Conservation (phyloP, 2,329 filamentous ascomycete genomes). For the Penicillium sp. region DNA sequence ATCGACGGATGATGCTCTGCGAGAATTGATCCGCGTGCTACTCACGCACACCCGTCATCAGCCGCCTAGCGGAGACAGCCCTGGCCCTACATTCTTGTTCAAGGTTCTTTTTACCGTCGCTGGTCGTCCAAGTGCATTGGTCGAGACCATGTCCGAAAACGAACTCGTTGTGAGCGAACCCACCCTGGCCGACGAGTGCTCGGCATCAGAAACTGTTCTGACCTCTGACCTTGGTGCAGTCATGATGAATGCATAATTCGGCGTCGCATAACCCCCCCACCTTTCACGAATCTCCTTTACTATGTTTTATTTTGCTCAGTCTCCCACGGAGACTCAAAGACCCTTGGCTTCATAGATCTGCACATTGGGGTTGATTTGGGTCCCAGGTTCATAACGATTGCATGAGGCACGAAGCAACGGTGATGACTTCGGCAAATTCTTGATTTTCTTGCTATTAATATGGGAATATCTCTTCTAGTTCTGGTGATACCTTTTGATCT, state of each 20-base stretch:
- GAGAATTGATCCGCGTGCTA: slow-evolving; percentile 33
- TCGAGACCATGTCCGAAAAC: slow-evolving; percentile 35
- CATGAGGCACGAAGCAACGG: slow-evolving; percentile 20
- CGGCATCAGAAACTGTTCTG: slow-evolving; percentile 23
- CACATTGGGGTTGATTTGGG: slow-evolving; percentile 4
- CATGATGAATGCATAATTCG: slow-evolving; percentile 35
- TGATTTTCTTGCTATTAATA: slow-evolving; percentile 7
- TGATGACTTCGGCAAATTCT: slow-evolving; percentile 11
- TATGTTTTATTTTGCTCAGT: background rate
- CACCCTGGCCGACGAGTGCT: slow-evolving; percentile 18
- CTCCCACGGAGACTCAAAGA: slow-evolving; percentile 9
- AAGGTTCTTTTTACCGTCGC: slow-evolving; percentile 39
- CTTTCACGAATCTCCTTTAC: slow-evolving; percentile 21
- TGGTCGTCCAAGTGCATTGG: slow-evolving; percentile 30
- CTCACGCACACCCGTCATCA: slow-evolving; percentile 34
- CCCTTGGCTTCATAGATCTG: slow-evolving; percentile 17
- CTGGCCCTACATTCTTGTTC: slow-evolving; percentile 28
- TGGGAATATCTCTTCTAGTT: slow-evolving; percentile 8
- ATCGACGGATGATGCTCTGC: slow-evolving; percentile 35
- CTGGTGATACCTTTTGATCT: slow-evolving; percentile 2
- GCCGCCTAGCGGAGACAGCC: slow-evolving; percentile 17
- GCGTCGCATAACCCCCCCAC: background rate
- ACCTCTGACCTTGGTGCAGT: slow-evolving; percentile 29
- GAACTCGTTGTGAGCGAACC: slow-evolving; percentile 31
- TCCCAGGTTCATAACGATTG: slow-evolving; percentile 15